Percentiles rank a stretch among this genome's conserved stretches.
Conservation (phyloP, 192 early-diverging fungal species). For the Chytriomyces sp. region DNA sequence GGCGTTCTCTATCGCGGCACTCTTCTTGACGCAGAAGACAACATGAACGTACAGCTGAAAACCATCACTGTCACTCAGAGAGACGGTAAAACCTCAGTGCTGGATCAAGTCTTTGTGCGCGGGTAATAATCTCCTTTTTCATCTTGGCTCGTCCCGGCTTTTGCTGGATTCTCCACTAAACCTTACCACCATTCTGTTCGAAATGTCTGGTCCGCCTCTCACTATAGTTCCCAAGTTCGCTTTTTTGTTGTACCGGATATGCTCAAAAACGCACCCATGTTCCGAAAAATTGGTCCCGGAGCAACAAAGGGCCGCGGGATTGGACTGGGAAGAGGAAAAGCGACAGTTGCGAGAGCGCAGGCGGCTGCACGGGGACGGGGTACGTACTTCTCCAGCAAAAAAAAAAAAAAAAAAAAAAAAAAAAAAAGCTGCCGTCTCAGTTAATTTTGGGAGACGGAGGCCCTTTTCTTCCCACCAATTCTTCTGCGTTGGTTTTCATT, state of each 20-base stretch:
- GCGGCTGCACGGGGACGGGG: slow-evolving; percentile 42
- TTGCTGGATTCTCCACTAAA: too few species aligned
- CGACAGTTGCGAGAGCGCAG: slow-evolving; percentile 83
- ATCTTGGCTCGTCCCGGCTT: not conserved
- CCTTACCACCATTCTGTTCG: too few species aligned
- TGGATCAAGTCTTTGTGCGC: slow-evolving; percentile 96
- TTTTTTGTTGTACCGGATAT: slow-evolving; percentile 99
- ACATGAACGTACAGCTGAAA: slow-evolving; percentile 98
- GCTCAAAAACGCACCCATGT: slow-evolving; percentile 99
- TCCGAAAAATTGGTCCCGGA: slow-evolving; percentile 86
- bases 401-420: too few species aligned
- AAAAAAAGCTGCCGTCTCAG: too few species aligned
- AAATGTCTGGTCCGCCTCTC: too few species aligned
- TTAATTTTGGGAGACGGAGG: too few species aligned
- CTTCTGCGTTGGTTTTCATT: not conserved
- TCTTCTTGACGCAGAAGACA: slow-evolving; percentile 96
- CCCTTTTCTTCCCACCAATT: not conserved
- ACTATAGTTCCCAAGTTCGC: slow-evolving; percentile 59
- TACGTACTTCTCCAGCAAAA: not conserved
- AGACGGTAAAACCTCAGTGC: slow-evolving; percentile 89
- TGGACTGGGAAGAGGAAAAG: slow-evolving; percentile 80
- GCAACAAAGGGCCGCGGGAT: slow-evolving; percentile 81
- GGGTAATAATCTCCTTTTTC: slow-evolving; percentile 64
- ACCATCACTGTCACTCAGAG: slow-evolving; percentile 91
- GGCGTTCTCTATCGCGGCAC: slow-evolving; percentile 93